Evolutionary conservation across 2,329 filamentous ascomycete species (phyloP).

Genomic region (Tolypocladium ovalisporum): DNA sequence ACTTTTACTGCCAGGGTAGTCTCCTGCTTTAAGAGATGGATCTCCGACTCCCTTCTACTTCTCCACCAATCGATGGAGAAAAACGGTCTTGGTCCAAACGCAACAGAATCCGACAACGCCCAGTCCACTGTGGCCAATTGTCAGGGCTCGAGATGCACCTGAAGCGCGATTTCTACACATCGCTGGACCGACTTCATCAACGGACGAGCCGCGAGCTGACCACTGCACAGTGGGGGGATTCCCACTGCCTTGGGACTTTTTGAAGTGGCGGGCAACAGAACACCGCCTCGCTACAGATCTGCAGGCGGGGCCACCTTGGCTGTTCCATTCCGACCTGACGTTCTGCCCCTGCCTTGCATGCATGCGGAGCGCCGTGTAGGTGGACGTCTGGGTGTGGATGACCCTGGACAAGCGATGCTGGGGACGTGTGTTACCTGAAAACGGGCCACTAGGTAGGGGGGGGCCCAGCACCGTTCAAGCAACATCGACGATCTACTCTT

Average conservation of each 20-base stretch:
- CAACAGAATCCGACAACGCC: not conserved
- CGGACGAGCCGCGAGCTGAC: not conserved
- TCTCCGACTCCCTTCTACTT: not conserved
- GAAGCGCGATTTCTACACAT: not conserved
- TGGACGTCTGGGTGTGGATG: not conserved
- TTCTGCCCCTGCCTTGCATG: not conserved
- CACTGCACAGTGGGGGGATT: not conserved
- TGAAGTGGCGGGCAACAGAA: not conserved
- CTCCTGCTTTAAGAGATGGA: not conserved
- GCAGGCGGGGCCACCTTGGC: not conserved
- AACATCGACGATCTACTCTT: not conserved
- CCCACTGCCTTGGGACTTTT: not conserved
- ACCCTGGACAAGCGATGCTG: not conserved
- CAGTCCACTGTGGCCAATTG: not conserved
- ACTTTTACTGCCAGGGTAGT: not conserved
- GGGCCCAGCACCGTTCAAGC: not conserved
- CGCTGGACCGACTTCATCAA: not conserved
- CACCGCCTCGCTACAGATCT: not conserved
- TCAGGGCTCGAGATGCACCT: not conserved
- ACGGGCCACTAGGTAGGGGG: too few species aligned
- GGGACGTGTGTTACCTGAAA: not conserved
- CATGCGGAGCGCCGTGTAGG: too few species aligned
- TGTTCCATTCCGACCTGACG: not conserved
- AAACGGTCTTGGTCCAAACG: not conserved
- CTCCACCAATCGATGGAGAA: not conserved